Evolutionary conservation across 139 green algal genomes (phyloP).

Genomic region (Chlamydomonas schloesseri): DNA sequence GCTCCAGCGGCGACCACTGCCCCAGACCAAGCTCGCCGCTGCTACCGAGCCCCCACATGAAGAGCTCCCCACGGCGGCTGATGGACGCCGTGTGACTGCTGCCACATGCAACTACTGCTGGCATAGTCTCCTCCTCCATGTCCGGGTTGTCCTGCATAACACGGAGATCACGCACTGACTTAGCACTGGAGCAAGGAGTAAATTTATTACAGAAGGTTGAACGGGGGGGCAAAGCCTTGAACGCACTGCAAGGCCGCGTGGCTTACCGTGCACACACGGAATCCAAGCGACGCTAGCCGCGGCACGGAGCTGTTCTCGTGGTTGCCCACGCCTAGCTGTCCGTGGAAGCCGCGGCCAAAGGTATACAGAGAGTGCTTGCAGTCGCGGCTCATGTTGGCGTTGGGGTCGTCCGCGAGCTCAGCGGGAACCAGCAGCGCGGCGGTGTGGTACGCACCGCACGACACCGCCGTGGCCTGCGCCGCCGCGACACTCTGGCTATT

Average conservation of each 20-base stretch:
- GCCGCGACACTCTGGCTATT: conserved; percentile 76
- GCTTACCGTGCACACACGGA: conserved; percentile 55
- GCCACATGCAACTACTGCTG: conserved; percentile 80
- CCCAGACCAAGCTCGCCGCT: conserved; percentile 83
- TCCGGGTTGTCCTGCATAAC: conserved; percentile 54
- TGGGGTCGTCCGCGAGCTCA: conserved; percentile 30
- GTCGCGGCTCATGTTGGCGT: conserved; percentile 1
- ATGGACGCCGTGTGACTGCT: conserved; percentile 73
- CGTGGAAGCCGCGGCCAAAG: conserved; percentile 80
- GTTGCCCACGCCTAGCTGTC: conserved; percentile 77
- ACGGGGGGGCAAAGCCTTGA: too few relatives aligned
- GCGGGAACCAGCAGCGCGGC: conserved; percentile 62
- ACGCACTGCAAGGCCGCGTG: background rate
- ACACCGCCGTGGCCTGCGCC: conserved; percentile 73
- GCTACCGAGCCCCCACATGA: conserved; percentile 84
- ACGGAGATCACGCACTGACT: too few relatives aligned
- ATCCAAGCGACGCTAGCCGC: conserved; percentile 58
- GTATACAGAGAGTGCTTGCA: conserved; percentile 59
- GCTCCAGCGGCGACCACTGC: conserved; percentile 74
- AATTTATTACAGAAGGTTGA: too few relatives aligned
- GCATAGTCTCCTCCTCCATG: conserved; percentile 74
- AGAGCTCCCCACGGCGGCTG: conserved; percentile 78
- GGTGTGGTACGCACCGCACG: conserved; percentile 81
- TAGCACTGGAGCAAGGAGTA: too few relatives aligned
- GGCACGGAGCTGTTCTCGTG: conserved; percentile 53